A percentile compares a stretch with the other conserved stretches of the same genome.
phyloP scores from a whole-genome alignment of 2,329 filamentous ascomycete genomes.

The Alternaria viburni region DNA sequence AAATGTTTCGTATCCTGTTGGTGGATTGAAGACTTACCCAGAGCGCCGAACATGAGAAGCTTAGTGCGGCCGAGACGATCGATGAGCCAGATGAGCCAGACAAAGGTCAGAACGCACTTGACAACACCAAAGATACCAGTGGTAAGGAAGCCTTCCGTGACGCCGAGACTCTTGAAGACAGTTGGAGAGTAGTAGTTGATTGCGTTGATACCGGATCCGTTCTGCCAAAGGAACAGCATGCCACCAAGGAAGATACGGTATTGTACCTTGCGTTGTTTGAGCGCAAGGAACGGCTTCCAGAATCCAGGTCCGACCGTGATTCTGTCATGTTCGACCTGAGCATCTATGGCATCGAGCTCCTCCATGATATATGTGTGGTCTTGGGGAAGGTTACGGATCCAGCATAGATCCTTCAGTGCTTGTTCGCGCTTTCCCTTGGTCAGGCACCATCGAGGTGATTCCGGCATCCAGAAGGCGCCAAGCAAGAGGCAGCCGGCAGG shows the following conservation, averaged over 20 bases:
- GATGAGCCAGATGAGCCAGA: constrained; percentile 74
- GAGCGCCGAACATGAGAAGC: constrained; percentile 69
- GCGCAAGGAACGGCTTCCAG: constrained; percentile 60
- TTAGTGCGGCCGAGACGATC: constrained; percentile 68
- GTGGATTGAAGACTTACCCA: constrained; percentile 32
- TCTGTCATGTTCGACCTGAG: constrained; percentile 69
- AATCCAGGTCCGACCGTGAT: constrained; percentile 72
- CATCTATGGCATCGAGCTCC: constrained; percentile 73
- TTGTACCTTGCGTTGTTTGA: constrained; percentile 59
- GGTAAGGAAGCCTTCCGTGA: constrained; percentile 67
- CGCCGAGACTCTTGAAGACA: constrained; percentile 71
- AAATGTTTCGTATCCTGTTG: neutral
- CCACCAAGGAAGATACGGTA: constrained; percentile 77
- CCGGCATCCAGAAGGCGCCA: constrained; percentile 52
- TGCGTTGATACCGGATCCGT: constrained; percentile 70
- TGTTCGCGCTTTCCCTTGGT: constrained; percentile 49
- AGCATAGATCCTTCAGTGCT: constrained; percentile 59
- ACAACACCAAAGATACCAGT: constrained; percentile 56
- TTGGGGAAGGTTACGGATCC: constrained; percentile 66
- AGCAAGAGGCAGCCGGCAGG: constrained; percentile 65
- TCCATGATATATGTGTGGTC: constrained; percentile 73
- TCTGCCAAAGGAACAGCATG: constrained; percentile 82
- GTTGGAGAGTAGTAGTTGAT: constrained; percentile 77
- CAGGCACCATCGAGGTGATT: constrained; percentile 54
- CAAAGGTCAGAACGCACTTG: constrained; percentile 70